Base-by-base conservation (phyloP, 2,329 filamentous ascomycete genomes). In the Parasarocladium wereldwijsianum region DNA sequence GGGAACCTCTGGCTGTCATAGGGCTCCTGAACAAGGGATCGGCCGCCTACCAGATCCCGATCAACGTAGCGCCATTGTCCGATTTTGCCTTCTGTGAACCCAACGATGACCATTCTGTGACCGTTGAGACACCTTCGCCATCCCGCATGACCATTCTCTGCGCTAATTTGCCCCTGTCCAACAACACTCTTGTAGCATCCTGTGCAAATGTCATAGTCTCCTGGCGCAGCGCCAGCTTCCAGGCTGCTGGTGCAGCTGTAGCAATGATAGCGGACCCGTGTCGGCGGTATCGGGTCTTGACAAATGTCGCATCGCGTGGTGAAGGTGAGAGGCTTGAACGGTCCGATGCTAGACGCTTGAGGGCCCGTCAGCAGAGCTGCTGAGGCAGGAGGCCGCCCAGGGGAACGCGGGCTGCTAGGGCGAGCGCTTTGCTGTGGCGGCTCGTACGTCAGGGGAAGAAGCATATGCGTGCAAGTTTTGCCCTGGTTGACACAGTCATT, bases 171-270 rank as follows among this genome's bases (percentile, higher is more conserved):
- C 7, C 69, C 66, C 0, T 65, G 64, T 2, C 61, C 54, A 2
- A 80, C 66, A 6, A 86, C 62, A 26, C 66, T 67, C 29, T 66
- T 57, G 50, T 94, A 94, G 59, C 86, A 94, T 4, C 65, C 59
- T 12, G 64, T 64, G 54, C 86, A 94, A 27, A 93, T 70, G 41
- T 94, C 83, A 50, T 90, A 93, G 49, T 92, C 80, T n/a, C 85
- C 85, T 0, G 55, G 53, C 15, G 55, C 44, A 4, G 60, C 56
- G 17, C 67, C 60, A 1, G 57, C 43, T 3, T 63, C 50, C 4
- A 60, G 54, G 6, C 43, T 44, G 42, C 64, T 66, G 30, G 70
- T 72, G 51, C 85, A 93, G 30, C 64, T 58, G 28, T 73, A 76
- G 52, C 87, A 96, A 54, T 94, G 87, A 41, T 78, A 85, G 10